Evolutionary conservation across 208 protist species (phyloP), one percentile per base, ranked within the genome.

Genomic region (Acanthamoeba sp.): DNA sequence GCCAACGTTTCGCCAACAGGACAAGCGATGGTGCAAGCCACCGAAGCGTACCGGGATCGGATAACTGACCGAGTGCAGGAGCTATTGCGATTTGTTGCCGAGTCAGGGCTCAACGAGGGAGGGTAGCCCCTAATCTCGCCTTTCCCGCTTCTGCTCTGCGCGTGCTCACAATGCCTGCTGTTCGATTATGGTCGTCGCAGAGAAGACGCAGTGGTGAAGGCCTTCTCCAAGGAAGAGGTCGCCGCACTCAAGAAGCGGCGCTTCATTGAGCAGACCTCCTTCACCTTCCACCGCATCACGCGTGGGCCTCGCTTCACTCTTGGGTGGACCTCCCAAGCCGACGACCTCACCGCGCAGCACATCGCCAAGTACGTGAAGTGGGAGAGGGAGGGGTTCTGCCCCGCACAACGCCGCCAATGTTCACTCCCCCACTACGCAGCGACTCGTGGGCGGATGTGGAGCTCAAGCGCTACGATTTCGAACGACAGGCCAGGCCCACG

Each of bases 241-340:
- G 87, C 50, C 5, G 57, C 55, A 0, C 57, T 92, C 6, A 92
- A 73, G 87, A 92, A 92, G 22, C 32, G 87, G 14, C 59, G 87
- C 57, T 92, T 92, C 57, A 73, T 92, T 24, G 29, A 92, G 59
- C 87, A 92, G 57, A 66, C 29, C n/a, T 92, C 87, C 2, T 73
- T 76, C 34, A 92, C 59, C 6, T 69, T 14, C 59, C 36, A 78
- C 27, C 87, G 87, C 22, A 92, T 92, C 87, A 76, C 22, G 1
- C 27, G 38, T 6, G 87, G 59, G 18, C 29, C 78, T 34, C 87
- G 64, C n/a, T 92, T 92, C 34, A 55, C 40, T 7, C 36, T 24
- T 1, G 57, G 32, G 22, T 92, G 87, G 87, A 34, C 87, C 64
- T 78, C 59, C 0, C 87, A 76, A 42, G 87, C 36, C 42, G 59